Evolutionary conservation across 495 filamentous ascomycete genomes (phyloP).

Genomic region (Lasiosphaeris hirsuta): DNA sequence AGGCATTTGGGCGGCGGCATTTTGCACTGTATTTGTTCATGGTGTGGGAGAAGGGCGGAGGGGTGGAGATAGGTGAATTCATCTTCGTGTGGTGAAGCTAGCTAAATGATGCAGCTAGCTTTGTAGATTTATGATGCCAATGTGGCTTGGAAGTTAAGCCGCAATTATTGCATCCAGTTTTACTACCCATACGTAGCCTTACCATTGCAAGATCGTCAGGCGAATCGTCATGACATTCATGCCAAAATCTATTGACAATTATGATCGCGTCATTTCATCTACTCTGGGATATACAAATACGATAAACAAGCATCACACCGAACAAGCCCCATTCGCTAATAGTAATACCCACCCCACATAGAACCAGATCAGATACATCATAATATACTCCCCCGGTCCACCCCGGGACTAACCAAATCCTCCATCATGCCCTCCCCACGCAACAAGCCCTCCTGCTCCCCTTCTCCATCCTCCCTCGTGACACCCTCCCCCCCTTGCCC

Average conservation of each 20-base stretch:
- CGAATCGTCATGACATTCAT: too few relatives aligned
- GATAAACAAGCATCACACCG: too few relatives aligned
- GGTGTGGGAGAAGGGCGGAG: background rate
- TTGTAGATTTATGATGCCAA: background rate
- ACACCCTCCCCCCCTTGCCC: slow-evolving; percentile 4
- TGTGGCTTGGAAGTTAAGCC: background rate
- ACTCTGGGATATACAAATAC: too few relatives aligned
- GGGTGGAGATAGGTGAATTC: too few relatives aligned
- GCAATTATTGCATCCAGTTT: too few relatives aligned
- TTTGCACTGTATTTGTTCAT: background rate
- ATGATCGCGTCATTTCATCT: too few relatives aligned
- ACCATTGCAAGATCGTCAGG: too few relatives aligned
- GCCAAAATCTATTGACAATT: too few relatives aligned
- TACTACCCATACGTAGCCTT: too few relatives aligned
- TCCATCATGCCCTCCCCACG: slow-evolving; percentile 13
- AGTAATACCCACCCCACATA: background rate
- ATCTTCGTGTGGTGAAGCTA: background rate
- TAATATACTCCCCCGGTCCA: slow-evolving; percentile 29
- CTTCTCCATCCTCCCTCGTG: slow-evolving; percentile 24
- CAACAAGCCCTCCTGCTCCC: slow-evolving; percentile 29
- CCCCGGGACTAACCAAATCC: slow-evolving; percentile 18
- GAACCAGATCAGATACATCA: slow-evolving; percentile 10
- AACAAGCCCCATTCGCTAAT: too few relatives aligned
- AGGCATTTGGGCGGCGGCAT: background rate
- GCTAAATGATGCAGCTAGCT: background rate